Evolutionary conservation across 345 rosid species (phyloP).

Genomic region (Rhodamnia argentea): DNA sequence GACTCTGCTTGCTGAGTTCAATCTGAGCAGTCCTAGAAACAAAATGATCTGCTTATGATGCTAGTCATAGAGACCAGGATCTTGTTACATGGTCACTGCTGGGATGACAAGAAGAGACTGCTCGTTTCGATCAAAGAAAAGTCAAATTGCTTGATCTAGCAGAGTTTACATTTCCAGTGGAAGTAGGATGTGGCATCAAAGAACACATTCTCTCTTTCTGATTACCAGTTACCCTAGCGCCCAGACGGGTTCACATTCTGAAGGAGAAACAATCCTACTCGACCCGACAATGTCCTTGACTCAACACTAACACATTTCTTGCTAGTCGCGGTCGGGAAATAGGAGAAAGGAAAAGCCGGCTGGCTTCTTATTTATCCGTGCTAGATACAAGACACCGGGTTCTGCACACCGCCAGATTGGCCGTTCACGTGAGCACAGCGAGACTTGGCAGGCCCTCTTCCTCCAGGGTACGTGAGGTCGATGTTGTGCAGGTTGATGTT

Average conservation of each 20-base stretch:
- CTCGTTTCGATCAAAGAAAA: background rate
- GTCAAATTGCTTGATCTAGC: background rate
- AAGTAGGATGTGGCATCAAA: background rate
- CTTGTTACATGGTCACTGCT: background rate
- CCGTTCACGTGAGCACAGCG: slow-evolving; percentile 3
- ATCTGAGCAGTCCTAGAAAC: background rate
- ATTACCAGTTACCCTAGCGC: background rate
- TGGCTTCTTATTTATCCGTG: background rate
- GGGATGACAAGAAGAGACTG: background rate
- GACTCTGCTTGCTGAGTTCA: background rate
- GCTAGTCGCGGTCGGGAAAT: background rate
- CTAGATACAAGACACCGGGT: background rate
- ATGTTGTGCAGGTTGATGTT: slow-evolving; percentile 8
- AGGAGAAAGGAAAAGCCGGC: background rate
- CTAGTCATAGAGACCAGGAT: background rate
- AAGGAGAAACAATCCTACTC: background rate
- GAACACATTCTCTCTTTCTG: background rate
- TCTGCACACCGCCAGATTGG: background rate
- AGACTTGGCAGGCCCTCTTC: background rate
- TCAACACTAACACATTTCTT: background rate
- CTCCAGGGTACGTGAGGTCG: background rate
- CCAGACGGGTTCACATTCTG: background rate
- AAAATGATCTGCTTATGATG: background rate
- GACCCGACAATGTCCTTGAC: background rate
- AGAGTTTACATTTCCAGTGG: background rate